Base-by-base conservation (phyloP, 768 basidiomycete species). In the Multifurca ochricompacta region DNA sequence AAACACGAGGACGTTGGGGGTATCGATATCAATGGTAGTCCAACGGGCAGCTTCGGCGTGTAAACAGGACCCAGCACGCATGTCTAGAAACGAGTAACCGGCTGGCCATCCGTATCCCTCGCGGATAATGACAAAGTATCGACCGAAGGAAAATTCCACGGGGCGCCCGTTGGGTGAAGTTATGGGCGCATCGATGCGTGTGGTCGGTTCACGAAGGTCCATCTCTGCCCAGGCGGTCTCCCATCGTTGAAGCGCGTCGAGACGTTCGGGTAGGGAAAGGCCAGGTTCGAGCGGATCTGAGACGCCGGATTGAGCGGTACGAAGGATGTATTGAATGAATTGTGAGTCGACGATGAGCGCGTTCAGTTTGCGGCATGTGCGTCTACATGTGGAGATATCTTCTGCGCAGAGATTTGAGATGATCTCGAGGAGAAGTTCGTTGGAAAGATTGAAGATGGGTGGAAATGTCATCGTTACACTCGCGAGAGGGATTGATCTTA, bases 81-180 rank as follows among this genome's bases (percentile, higher is more conserved):
- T 54, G 32, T 54, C 46, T 21, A 54, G 40, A 28, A 54, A 54
- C 1, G 53, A 54, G 46, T 54, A 54, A 0, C 46, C 47, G 1
- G 53, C 46, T 3, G 31, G 25, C 32, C 32, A 48, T 2, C 32
- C 47, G 18, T 54, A 48, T 41, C 53, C 53, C 25, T 54, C 53
- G 6, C 46, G 47, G 19, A 54, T 48, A 2, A 48, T 40, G 46
- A 54, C 46, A 19, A 54, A 54, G 21, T 54, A 54, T 3, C 40
- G 47, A 1, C 54, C 54, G 25, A 55, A 55, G 32, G 53, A 54
- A 18, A 54, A 54, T 16, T 48, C 46, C 11, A 36, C 25, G 23
- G 31, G 46, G 2, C n/a, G 39, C 7, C 27, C 21, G 4, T 23
- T 23, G n/a, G 13, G 30, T 10, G 28, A 1, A 0, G 31, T 25